phyloP scores from a whole-genome alignment of 805 yeast species.

The Sungouiozyma intestinalis region DNA sequence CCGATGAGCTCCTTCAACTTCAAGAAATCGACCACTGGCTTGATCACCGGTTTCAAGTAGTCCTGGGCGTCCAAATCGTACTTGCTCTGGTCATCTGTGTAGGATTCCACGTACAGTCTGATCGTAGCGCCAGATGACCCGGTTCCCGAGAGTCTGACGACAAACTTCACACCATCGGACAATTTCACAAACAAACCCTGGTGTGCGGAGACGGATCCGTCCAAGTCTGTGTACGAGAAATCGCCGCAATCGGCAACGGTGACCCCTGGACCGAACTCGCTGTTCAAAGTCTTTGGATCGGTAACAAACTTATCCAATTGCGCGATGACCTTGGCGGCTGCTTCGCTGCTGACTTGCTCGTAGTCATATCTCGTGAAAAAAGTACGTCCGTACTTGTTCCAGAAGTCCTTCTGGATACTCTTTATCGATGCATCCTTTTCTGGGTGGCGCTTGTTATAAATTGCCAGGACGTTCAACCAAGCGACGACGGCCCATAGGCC shows the following conservation, averaged over 20 bases:
- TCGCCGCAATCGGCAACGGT: slow-evolving; percentile 70
- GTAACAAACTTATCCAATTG: slow-evolving; percentile 36
- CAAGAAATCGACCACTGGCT: slow-evolving; percentile 54
- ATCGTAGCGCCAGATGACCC: slow-evolving; percentile 98
- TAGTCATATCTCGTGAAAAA: slow-evolving; percentile 93
- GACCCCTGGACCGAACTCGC: slow-evolving; percentile 37
- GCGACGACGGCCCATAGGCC: slow-evolving; percentile 97
- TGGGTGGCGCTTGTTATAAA: slow-evolving; percentile 55
- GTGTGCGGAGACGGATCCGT: slow-evolving; percentile 77
- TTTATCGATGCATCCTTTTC: slow-evolving; percentile 54
- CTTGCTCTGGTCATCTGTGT: slow-evolving; percentile 47
- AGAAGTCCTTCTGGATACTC: slow-evolving; percentile 72
- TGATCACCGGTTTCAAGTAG: slow-evolving; percentile 53
- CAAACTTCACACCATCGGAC: slow-evolving; percentile 71
- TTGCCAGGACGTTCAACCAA: slow-evolving; percentile 92
- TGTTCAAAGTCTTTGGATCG: slow-evolving; percentile 37
- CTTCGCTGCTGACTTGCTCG: slow-evolving; percentile 69
- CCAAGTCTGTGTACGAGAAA: slow-evolving; percentile 87
- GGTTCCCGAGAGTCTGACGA: slow-evolving; percentile 89
- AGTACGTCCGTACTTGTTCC: slow-evolving; percentile 92
- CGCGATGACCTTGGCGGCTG: slow-evolving; percentile 60
- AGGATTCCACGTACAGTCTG: slow-evolving; percentile 81
- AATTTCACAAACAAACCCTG: slow-evolving; percentile 86
- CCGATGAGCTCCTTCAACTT: slow-evolving; percentile 66
- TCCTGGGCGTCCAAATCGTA: slow-evolving; percentile 49